These are phyloP conservation scores for Crithidia brevicula DNA, from an alignment of 208 protist genomes.

Conservation along the genomic window DNA sequence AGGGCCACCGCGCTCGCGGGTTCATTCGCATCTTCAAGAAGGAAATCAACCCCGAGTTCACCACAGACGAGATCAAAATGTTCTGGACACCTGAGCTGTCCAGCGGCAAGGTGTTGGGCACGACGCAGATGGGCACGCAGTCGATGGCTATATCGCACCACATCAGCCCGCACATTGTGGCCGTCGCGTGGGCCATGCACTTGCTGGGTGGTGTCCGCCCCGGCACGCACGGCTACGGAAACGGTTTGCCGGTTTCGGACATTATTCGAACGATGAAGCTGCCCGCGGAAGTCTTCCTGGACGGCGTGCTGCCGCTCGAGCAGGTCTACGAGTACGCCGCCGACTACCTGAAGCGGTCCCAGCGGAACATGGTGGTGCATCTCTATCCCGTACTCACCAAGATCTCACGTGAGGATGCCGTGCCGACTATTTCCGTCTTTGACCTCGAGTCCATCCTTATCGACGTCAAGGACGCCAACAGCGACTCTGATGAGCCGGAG, in stretches of 20 bases:
- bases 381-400: slow-evolving; percentile 88
- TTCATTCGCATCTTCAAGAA: slow-evolving; percentile 81
- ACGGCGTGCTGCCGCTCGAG: slow-evolving; percentile 73
- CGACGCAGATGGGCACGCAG: slow-evolving; percentile 73
- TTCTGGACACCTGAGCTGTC: slow-evolving; percentile 88
- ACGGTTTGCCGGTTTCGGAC: slow-evolving; percentile 81
- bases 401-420: slow-evolving; percentile 85
- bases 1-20: slow-evolving; percentile 73
- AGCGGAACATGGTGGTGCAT: slow-evolving; percentile 49
- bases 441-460: slow-evolving; percentile 87
- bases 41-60: slow-evolving; percentile 56
- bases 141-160: slow-evolving; percentile 66
- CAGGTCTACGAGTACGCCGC: slow-evolving; percentile 85
- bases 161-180: slow-evolving; percentile 88
- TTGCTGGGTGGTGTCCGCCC: slow-evolving; percentile 71
- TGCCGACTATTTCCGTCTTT: slow-evolving; percentile 90
- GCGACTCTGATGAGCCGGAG: slow-evolving; percentile 66
- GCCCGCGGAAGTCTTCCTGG: slow-evolving; percentile 76
- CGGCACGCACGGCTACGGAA: slow-evolving; percentile 77
- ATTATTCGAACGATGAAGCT: slow-evolving; percentile 83
- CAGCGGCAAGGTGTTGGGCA: slow-evolving; percentile 86
- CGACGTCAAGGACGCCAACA: slow-evolving; percentile 75
- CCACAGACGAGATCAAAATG: slow-evolving; percentile 62
- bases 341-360: slow-evolving; percentile 60
- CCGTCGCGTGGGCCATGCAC: slow-evolving; percentile 90